phyloP scores from a whole-genome alignment of 2,329 filamentous ascomycete genomes.

The Phialocephala sp. region DNA sequence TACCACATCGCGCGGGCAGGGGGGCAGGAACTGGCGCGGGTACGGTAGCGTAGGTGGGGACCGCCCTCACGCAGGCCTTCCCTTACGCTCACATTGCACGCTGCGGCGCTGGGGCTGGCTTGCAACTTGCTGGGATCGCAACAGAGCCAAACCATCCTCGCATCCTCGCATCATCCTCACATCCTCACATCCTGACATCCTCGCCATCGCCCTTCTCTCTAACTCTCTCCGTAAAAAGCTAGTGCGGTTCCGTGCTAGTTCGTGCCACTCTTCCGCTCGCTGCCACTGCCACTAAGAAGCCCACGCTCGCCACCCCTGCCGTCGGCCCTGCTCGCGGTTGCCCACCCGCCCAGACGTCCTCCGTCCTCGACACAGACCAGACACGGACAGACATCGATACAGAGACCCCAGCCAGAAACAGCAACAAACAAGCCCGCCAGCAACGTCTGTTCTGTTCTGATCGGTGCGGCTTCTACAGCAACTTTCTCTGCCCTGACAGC shows the following conservation, averaged over 20 bases:
- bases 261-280: background rate
- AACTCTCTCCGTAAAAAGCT: too few species aligned
- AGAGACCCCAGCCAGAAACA: background rate
- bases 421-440: background rate
- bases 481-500: too few species aligned
- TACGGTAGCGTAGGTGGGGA: background rate
- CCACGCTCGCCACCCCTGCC: background rate
- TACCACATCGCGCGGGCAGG: conserved; percentile 9
- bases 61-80: too few species aligned
- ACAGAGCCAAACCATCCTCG: too few species aligned
- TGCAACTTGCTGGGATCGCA: too few species aligned
- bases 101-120: too few species aligned
- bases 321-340: background rate
- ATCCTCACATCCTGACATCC: too few species aligned
- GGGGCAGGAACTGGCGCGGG: conserved; percentile 3
- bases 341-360: conserved; percentile 12
- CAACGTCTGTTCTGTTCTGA: too few species aligned
- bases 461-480: too few species aligned
- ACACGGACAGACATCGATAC: background rate
- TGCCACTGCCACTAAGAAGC: background rate
- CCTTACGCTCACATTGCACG: too few species aligned
- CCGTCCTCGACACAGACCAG: conserved; percentile 7
- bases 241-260: background rate
- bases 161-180: too few species aligned
- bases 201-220: too few species aligned